Percentiles rank a stretch among this genome's conserved stretches.
Conservation (phyloP, 495 filamentous ascomycete species). For the Astrocystis sublimbata region DNA sequence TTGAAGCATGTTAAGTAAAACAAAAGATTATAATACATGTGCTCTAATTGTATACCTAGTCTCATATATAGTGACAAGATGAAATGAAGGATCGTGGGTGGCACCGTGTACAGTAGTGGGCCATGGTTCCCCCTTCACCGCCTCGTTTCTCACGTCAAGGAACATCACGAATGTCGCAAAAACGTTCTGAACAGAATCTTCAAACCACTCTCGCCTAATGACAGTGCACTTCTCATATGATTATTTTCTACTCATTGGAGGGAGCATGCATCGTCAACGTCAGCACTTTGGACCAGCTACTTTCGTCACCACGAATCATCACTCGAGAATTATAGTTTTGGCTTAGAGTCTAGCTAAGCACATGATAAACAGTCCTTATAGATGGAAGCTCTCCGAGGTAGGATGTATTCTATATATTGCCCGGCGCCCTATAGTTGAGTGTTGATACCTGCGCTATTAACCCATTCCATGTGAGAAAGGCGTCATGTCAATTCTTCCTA, state of each 20-base stretch:
- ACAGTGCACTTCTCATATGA: constrained; percentile 7
- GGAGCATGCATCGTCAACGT: neutral
- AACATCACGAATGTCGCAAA: constrained; percentile 1
- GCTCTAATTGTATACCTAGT: no score
- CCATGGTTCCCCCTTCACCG: no score
- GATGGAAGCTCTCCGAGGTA: neutral
- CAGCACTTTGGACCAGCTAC: neutral
- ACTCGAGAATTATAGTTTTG: neutral
- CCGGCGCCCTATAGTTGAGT: constrained; percentile 13
- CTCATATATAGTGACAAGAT: no score
- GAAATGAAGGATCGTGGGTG: no score
- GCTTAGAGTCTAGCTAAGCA: no score
- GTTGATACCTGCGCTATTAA: constrained; percentile 20
- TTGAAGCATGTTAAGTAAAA: no score
- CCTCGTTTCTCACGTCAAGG: constrained; percentile 13
- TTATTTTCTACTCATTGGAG: constrained; percentile 9
- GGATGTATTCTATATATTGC: neutral
- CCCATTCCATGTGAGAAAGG: constrained; percentile 15
- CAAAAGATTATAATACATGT: no score
- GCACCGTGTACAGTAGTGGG: no score
- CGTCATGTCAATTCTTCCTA: constrained; percentile 22
- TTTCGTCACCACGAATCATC: neutral
- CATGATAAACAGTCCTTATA: no score
- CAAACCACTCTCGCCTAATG: neutral
- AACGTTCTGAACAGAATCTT: neutral